Percentiles rank a stretch among this genome's conserved stretches.
Evolutionary conservation across 331 rosid species (phyloP).

Genomic region (Phaseolus coccineus): DNA sequence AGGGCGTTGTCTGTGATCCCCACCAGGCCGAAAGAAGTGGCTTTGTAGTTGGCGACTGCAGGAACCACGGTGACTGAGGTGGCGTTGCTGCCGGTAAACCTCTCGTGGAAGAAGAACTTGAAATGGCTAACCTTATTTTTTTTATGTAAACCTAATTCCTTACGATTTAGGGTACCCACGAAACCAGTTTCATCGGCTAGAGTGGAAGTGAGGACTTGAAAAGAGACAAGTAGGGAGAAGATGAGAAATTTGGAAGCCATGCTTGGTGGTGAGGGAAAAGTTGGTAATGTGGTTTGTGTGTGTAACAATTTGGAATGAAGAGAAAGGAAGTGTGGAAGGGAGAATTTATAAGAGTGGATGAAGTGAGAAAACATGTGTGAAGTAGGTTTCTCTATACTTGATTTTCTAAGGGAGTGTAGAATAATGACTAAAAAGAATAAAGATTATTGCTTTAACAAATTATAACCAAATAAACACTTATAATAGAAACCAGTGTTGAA

Average conservation of each 20-base stretch:
- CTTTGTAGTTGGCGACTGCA: neutral
- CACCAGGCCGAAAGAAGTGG: neutral
- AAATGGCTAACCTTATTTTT: neutral
- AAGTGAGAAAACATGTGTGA: neutral
- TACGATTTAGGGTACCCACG: neutral
- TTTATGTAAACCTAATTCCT: neutral
- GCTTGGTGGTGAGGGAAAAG: neutral
- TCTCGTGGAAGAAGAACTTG: neutral
- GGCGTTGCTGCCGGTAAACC: neutral
- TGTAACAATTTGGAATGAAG: neutral
- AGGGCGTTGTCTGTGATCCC: conserved; percentile 22
- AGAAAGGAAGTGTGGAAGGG: neutral
- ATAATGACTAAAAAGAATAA: too few species aligned
- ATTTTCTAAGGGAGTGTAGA: too few species aligned
- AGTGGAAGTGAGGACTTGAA: neutral
- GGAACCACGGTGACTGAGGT: conserved; percentile 3
- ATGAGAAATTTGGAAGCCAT: neutral
- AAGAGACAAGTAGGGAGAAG: neutral
- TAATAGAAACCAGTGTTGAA: too few species aligned
- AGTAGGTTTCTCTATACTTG: too few species aligned
- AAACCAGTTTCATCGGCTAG: neutral
- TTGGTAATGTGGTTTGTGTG: neutral
- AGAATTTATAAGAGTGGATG: neutral
- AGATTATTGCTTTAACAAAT: too few species aligned
- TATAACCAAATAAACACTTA: too few species aligned